Percentiles rank a stretch among this genome's conserved stretches.
Evolutionary conservation across 306 rosid species (phyloP).

Genomic region (Echinosophora koreensis): DNA sequence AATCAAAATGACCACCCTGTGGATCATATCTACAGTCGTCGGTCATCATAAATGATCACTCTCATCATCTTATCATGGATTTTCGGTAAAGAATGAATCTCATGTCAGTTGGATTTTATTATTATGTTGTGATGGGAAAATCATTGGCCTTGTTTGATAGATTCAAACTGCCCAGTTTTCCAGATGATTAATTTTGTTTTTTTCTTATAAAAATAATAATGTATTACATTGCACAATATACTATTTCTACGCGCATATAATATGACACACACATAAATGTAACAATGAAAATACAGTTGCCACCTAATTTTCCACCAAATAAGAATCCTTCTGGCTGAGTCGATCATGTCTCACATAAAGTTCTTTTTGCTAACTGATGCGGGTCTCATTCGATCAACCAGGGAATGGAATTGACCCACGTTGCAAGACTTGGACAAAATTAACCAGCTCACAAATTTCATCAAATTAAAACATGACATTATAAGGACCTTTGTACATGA

Average conservation of each 20-base stretch:
- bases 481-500: too few relatives aligned
- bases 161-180: slow-evolving; percentile 50
- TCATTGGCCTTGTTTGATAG: slow-evolving; percentile 55
- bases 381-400: slow-evolving; percentile 38
- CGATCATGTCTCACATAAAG: slow-evolving; percentile 68
- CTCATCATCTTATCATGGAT: slow-evolving; percentile 36
- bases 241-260: not conserved
- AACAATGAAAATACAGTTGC: slow-evolving; percentile 49
- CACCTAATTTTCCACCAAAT: slow-evolving; percentile 63
- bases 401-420: slow-evolving; percentile 33
- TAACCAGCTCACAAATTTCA: too few relatives aligned
- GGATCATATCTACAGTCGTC: not conserved
- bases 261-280: not conserved
- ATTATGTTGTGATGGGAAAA: slow-evolving; percentile 50
- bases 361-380: slow-evolving; percentile 39
- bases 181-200: not conserved
- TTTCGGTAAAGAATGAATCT: slow-evolving; percentile 24
- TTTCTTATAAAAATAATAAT: not conserved
- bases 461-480: too few relatives aligned
- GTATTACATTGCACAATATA: too few relatives aligned
- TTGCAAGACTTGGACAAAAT: too few relatives aligned
- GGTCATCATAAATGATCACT: not conserved
- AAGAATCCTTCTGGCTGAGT: slow-evolving; percentile 51
- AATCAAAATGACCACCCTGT: slow-evolving; percentile 28
- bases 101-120: slow-evolving; percentile 39